A percentile compares a stretch with the other conserved stretches of the same genome.
Evolutionary conservation across 345 rosid genomes (phyloP).

Genomic region (Rubroshorea leprosula): DNA sequence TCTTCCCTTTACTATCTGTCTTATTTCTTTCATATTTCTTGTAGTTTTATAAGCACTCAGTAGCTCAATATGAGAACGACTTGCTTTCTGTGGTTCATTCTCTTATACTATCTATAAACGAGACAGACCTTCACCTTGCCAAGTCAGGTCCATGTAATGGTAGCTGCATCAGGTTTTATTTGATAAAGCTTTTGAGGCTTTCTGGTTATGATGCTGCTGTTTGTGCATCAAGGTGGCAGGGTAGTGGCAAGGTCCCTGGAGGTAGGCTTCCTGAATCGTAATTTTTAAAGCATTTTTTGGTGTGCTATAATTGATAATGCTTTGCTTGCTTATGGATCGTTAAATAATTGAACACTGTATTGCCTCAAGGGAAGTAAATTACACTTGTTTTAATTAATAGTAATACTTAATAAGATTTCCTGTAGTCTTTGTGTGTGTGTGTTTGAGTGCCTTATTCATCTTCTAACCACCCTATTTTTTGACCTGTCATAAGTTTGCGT

Average conservation of each 20-base stretch:
- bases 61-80: constrained; percentile 56
- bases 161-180: constrained; percentile 69
- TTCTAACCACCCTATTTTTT: not conserved
- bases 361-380: not conserved
- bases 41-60: constrained; percentile 54
- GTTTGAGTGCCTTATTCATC: not conserved
- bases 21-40: constrained; percentile 2
- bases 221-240: constrained; percentile 79
- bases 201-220: constrained; percentile 86
- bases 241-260: constrained; percentile 82
- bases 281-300: not conserved
- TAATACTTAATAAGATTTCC: not conserved
- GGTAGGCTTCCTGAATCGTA: constrained; percentile 41
- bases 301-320: too few relatives aligned
- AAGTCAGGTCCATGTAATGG: constrained; percentile 65
- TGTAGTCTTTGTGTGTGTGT: not conserved
- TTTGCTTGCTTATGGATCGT: not conserved
- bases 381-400: too few relatives aligned
- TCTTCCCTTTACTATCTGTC: not conserved
- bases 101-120: constrained; percentile 47
- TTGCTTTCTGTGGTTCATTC: constrained; percentile 58
- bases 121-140: constrained; percentile 44
- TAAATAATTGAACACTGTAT: not conserved
- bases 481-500: not conserved
- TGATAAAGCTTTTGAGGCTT: constrained; percentile 69